Conservation (phyloP, 495 filamentous ascomycete genomes). For the Apodospora peruviana region DNA sequence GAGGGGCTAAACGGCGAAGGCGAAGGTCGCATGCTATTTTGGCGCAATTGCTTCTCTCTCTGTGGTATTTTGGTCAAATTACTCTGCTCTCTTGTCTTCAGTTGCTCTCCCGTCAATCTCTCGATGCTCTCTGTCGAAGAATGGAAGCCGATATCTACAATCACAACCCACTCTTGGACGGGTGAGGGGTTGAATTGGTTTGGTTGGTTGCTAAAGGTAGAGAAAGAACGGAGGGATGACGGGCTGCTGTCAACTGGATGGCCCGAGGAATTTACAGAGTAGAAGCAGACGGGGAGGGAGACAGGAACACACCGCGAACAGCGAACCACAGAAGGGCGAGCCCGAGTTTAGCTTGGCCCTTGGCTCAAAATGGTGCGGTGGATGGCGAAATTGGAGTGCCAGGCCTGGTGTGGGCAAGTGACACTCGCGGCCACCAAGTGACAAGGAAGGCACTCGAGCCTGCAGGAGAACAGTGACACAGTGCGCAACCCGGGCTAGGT, state of each 20-base stretch:
- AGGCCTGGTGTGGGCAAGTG: conserved; percentile 7
- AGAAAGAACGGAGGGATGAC: neutral
- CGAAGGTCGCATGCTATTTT: conserved; percentile 23
- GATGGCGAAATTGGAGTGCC: conserved; percentile 16
- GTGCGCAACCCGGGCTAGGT: conserved; percentile 7
- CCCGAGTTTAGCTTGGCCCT: neutral
- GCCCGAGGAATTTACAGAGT: neutral
- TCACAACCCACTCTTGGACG: conserved; percentile 8
- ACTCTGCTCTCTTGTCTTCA: too few relatives aligned
- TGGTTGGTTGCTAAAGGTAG: conserved; percentile 4
- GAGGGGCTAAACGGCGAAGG: conserved; percentile 19
- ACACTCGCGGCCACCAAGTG: neutral
- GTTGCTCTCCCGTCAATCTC: neutral
- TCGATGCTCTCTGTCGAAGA: neutral
- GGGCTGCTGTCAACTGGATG: neutral
- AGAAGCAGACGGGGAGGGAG: too few relatives aligned
- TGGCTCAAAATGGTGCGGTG: conserved; percentile 13
- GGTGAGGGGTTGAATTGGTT: neutral
- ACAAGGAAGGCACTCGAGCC: conserved; percentile 2
- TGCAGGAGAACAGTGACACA: conserved; percentile 6
- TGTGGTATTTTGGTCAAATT: neutral
- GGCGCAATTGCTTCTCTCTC: conserved; percentile 15
- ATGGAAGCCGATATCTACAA: conserved; percentile 4
- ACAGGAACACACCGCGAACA: conserved; percentile 1
- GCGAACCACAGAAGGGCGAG: neutral